Evolutionary conservation across 1,284 basidiomycete genomes (phyloP), one percentile per base, ranked within the genome.

Genomic region (Fomitopsis betulina): DNA sequence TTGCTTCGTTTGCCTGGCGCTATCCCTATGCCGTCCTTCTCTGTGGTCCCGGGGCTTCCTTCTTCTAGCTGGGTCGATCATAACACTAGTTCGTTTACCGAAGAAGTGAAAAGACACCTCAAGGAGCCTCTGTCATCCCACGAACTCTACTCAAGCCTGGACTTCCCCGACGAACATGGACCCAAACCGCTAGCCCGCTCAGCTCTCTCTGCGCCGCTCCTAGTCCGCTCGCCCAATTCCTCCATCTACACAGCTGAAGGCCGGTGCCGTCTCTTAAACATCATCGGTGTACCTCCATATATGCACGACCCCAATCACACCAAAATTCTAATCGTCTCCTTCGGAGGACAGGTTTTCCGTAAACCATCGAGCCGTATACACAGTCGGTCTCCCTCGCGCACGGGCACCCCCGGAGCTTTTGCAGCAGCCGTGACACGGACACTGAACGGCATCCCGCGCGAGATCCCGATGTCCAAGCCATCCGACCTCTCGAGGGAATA

Each of bases 1-100:
- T 78, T 91, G 0, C 71, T 91, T 1, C 80, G 84, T 3, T 76
- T 91, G 2, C 89, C 89, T 0, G 89, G 89, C 5, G 74, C 78
- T 39, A 90, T 92, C 45, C 89, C 89, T 0, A 85, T 92, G 49
- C 89, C 89, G 0, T 86, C 87, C 0, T 91, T 91, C 67, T 68
- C 75, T 32, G 62, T 73, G 45, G 65, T 71, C 3, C 83, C 85
- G 0, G 57, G 73, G 2, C 76, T 91, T 19, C 88, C 89, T 1
- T 80, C 88, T 0, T 75, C 80, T 10, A 70, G 72, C 6, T 92
- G 89, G 89, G 78, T 91, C 8, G 77, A 86, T 63, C 66, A 75
- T 15, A 56, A 63, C 32, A 72, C 69, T 7, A 78, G 74, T 56
- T 67, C 70, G 8, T 84, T 91, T 61, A 70, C 68, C 17, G 67